Base-by-base conservation (phyloP, 1,139 yeast genomes). In the Saccharomyces uvarum region DNA sequence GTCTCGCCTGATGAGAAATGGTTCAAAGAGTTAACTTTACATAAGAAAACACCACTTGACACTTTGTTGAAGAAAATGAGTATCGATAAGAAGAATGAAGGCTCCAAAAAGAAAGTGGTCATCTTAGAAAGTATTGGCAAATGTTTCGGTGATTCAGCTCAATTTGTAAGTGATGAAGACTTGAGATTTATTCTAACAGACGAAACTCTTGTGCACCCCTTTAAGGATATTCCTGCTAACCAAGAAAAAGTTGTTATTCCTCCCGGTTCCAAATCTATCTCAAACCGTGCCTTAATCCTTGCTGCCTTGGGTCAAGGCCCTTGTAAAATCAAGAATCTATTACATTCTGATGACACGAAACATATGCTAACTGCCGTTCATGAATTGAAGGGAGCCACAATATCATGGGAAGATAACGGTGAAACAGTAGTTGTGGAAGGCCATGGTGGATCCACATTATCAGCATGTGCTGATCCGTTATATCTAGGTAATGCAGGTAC, bases 401-500 rank as follows among this genome's bases (percentile, higher is more conserved):
- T 93, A 50, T 71, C 84, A 1, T 81, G 78, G 66, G 95, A 89
- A 68, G 91, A 88, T 59, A 90, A 89, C 63, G 97, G 97, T 60
- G 91, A 86, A 65, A 86, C 95, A 21, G 79, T 93, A 54, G 90
- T 91, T 32, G 81, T 93, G 41, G 79, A 80, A 53, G 99, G 99
- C 52, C 86, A 86, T 61, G 97, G 97, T 54, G 98, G 98, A 51
- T 72, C 78, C 38, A 73, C 88, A 58, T 64, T 77, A 49, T 81
- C 88, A 2, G 81, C 87, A 46, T 73, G 75, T 53, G 76, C 77
- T 26, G 75, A 77, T 44, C 87, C 83, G 60, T 76, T 95, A 54
- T 93, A 89, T 71, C 79, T 93, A 58, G 99, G 99, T 56, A 93
- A 93, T 69, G 99, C 99, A 1, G 99, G 99, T 62, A 93, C 99